Conservation (phyloP, 768 basidiomycete species). For the Epithele typhae region DNA sequence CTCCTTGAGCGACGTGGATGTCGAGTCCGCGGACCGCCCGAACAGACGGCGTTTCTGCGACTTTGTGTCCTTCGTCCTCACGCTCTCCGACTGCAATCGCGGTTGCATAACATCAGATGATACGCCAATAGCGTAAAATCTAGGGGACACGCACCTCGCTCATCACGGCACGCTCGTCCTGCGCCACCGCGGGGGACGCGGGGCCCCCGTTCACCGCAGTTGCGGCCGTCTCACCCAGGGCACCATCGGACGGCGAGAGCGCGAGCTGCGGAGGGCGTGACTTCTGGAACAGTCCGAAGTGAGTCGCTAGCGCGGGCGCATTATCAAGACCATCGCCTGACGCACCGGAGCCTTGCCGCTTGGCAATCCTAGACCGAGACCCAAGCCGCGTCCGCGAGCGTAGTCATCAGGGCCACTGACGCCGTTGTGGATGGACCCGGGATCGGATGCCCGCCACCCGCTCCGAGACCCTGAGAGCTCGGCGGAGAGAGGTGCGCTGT, state of each 20-base stretch:
- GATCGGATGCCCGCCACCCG: slow-evolving; percentile 21
- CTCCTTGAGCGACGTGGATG: slow-evolving; percentile 27
- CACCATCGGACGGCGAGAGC: slow-evolving; percentile 60
- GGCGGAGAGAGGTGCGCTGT: slow-evolving; percentile 29
- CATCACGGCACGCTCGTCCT: slow-evolving; percentile 53
- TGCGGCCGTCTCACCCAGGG: slow-evolving; percentile 41
- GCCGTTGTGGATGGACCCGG: slow-evolving; percentile 11
- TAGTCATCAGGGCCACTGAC: slow-evolving; percentile 6
- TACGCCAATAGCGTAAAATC: slow-evolving; percentile 6
- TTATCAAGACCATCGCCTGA: not conserved
- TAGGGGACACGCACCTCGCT: slow-evolving; percentile 81
- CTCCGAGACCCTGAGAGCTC: slow-evolving; percentile 7
- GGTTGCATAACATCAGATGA: not conserved
- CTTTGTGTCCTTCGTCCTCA: slow-evolving; percentile 30
- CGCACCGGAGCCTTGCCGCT: slow-evolving; percentile 12
- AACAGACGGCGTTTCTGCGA: slow-evolving; percentile 56
- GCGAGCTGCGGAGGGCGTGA: slow-evolving; percentile 46
- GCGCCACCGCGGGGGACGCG: slow-evolving; percentile 27
- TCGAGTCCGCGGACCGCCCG: slow-evolving; percentile 49
- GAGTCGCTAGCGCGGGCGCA: slow-evolving; percentile 7
- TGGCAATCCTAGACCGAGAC: slow-evolving; percentile 29
- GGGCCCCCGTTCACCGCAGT: slow-evolving; percentile 17
- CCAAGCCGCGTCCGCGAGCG: slow-evolving; percentile 14
- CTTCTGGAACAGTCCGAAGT: slow-evolving; percentile 27
- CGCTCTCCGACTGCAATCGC: slow-evolving; percentile 34